Conservation (phyloP, 495 filamentous ascomycete genomes). For the Daldinia grandis region DNA sequence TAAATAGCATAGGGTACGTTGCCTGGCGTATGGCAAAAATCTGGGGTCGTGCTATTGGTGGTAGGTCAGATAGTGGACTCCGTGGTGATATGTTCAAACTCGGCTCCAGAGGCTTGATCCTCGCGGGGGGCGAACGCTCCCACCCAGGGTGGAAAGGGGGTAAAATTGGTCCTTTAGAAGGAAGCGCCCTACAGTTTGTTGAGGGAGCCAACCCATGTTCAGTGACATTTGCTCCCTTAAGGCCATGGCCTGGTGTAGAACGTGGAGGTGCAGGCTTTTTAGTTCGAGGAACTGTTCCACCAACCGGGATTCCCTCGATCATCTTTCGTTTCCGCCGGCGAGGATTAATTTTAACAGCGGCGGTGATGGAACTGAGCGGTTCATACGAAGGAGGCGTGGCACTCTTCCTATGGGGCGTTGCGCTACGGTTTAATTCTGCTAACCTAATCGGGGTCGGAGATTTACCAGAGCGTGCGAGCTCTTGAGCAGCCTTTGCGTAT, state of each 20-base stretch:
- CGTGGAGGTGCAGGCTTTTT: slow-evolving; percentile 6
- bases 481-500: slow-evolving; percentile 37
- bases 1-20: slow-evolving; percentile 39
- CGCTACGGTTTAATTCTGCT: slow-evolving; percentile 16
- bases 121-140: slow-evolving; percentile 35
- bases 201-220: slow-evolving; percentile 2
- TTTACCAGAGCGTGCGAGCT: slow-evolving; percentile 37
- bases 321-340: slow-evolving; percentile 56
- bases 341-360: slow-evolving; percentile 49
- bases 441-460: slow-evolving; percentile 24
- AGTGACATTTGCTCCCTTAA: not conserved
- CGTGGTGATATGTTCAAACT: slow-evolving; percentile 34
- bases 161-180: slow-evolving; percentile 29
- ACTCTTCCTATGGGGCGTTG: slow-evolving; percentile 8
- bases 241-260: not conserved
- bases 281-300: not conserved
- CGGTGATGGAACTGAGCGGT: slow-evolving; percentile 46
- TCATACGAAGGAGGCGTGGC: slow-evolving; percentile 2
- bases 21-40: slow-evolving; percentile 20
- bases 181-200: slow-evolving; percentile 2
- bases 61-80: slow-evolving; percentile 40
- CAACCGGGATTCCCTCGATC: slow-evolving; percentile 50
- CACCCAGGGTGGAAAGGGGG: slow-evolving; percentile 37
- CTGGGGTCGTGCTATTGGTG: slow-evolving; percentile 18
- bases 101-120: slow-evolving; percentile 37